Percentiles rank a stretch among this genome's conserved stretches.
Evolutionary conservation across 2,329 filamentous ascomycete species (phyloP).

Genomic region (Thelonectria rubi): DNA sequence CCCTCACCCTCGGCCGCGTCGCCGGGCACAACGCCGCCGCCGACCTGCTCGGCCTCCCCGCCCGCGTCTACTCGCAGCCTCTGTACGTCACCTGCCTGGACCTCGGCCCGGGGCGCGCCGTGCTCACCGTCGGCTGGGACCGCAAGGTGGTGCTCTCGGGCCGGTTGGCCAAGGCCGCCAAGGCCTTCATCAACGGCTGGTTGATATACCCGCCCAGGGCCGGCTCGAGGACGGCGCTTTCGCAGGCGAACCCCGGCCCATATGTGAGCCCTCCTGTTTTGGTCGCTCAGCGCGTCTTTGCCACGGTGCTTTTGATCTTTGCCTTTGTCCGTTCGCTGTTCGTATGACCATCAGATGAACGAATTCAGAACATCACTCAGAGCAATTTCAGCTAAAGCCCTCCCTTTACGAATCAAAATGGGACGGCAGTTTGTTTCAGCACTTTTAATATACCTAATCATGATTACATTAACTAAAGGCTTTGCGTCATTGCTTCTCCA

Average conservation of each 20-base stretch:
- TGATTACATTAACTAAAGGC: background rate
- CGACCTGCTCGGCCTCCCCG: conserved; percentile 42
- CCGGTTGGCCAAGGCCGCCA: conserved; percentile 44
- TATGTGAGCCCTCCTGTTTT: background rate
- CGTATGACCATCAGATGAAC: background rate
- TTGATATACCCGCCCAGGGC: conserved; percentile 42
- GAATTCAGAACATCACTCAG: no score
- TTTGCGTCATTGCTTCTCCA: background rate
- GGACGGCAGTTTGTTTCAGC: background rate
- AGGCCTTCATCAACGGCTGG: conserved; percentile 45
- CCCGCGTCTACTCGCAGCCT: conserved; percentile 42
- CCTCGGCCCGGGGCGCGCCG: conserved; percentile 44
- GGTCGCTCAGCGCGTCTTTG: background rate
- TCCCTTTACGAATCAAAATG: no score
- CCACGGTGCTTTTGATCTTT: background rate
- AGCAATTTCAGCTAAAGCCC: no score
- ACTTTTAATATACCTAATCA: background rate
- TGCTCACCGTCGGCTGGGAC: conserved; percentile 45
- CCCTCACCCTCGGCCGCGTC: conserved; percentile 45
- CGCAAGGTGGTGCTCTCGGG: conserved; percentile 41
- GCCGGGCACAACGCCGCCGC: conserved; percentile 47
- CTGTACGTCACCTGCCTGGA: conserved; percentile 47
- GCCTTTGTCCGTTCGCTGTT: background rate
- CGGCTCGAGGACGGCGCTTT: background rate
- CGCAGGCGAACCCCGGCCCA: background rate